Evolutionary conservation across 2,329 filamentous ascomycete genomes (phyloP).

Genomic region (Albifimbria verrucaria): DNA sequence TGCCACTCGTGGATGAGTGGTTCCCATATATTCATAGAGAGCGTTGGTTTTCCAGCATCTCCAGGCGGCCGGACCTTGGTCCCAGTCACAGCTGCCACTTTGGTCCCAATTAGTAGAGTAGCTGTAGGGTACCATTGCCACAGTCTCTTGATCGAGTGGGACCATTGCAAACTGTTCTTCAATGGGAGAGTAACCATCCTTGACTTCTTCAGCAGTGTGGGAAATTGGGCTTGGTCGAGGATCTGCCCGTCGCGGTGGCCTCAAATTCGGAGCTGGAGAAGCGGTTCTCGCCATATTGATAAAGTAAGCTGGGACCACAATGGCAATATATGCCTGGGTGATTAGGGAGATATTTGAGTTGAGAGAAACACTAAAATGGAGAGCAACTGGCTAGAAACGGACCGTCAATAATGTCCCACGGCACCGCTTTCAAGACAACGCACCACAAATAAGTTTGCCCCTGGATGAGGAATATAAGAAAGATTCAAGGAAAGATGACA

Average conservation of each 20-base stretch:
- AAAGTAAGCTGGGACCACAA: too few relatives aligned
- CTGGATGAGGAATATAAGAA: too few relatives aligned
- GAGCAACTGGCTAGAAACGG: too few relatives aligned
- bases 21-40: not conserved
- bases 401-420: too few relatives aligned
- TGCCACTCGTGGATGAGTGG: not conserved
- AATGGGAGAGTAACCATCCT: not conserved
- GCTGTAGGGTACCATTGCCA: not conserved
- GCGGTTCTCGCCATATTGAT: not conserved
- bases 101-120: not conserved
- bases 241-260: not conserved
- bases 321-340: too few relatives aligned
- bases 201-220: not conserved
- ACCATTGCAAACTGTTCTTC: not conserved
- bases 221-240: not conserved
- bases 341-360: too few relatives aligned
- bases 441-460: too few relatives aligned
- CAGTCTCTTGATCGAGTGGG: not conserved
- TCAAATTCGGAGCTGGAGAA: not conserved
- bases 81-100: not conserved
- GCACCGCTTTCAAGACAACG: too few relatives aligned
- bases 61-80: not conserved
- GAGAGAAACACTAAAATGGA: too few relatives aligned
- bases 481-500: too few relatives aligned
- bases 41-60: not conserved